Conservation (phyloP, 1,284 basidiomycete species). For the Irpex rosettiformis region DNA sequence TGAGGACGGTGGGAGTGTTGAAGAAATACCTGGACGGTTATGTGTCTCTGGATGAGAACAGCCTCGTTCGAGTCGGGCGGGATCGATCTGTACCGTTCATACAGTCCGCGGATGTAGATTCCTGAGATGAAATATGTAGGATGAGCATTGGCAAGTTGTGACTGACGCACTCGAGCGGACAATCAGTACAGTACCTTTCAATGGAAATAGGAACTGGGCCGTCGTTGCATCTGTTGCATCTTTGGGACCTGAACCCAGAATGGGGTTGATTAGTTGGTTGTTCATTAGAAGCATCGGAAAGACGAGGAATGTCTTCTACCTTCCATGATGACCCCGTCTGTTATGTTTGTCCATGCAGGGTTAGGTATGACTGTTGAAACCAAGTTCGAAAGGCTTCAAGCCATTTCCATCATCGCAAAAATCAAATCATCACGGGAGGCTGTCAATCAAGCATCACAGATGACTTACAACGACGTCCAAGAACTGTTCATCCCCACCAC, state of each 20-base stretch:
- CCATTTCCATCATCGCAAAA: too few species aligned
- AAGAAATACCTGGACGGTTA: slow-evolving; percentile 2
- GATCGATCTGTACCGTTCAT: slow-evolving; percentile 1
- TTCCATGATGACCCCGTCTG: neutral
- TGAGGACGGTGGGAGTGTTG: neutral
- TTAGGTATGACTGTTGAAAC: neutral
- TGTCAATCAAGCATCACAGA: too few species aligned
- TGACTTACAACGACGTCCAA: too few species aligned
- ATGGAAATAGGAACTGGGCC: too few species aligned
- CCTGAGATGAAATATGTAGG: neutral
- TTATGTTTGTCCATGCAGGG: neutral
- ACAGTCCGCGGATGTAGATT: slow-evolving; percentile 3
- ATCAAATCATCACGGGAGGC: too few species aligned
- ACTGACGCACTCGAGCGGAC: too few species aligned
- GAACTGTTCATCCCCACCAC: too few species aligned
- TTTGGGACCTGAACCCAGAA: too few species aligned
- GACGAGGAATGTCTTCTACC: neutral
- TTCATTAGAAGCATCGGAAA: neutral
- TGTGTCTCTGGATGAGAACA: neutral
- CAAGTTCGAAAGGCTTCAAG: too few species aligned
- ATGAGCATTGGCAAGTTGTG: neutral
- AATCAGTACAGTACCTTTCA: too few species aligned
- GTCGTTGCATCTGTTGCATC: too few species aligned
- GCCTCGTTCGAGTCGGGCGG: neutral
- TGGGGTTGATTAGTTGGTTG: too few species aligned